Conservation (phyloP, 345 rosid species). For the Citrus inodora region DNA sequence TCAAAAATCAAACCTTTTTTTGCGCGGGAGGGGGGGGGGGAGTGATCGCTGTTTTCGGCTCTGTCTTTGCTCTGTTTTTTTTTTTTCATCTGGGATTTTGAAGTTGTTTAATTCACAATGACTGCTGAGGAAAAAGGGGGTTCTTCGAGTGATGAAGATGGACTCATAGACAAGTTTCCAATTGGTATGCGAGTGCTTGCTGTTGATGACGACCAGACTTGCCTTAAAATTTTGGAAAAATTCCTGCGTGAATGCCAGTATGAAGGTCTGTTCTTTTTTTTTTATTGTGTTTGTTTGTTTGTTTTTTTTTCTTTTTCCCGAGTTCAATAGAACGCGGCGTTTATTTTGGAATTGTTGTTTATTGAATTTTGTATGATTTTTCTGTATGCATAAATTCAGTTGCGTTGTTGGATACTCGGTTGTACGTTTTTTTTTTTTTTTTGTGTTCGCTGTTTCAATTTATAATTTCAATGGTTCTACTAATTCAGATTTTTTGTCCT, state of each 20-base stretch:
- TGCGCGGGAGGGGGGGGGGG: no score
- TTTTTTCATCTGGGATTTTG: conserved; percentile 16
- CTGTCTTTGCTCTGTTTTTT: conserved; percentile 4
- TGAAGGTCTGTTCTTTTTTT: conserved; percentile 37
- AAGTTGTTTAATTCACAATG: conserved; percentile 26
- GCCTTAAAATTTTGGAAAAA: conserved; percentile 51
- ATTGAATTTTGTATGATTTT: background rate
- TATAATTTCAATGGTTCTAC: background rate
- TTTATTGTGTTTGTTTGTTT: background rate
- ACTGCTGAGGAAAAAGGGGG: conserved; percentile 31
- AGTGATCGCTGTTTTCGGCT: conserved; percentile 13
- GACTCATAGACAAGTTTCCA: conserved; percentile 37
- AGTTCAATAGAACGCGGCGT: background rate
- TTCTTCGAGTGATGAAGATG: conserved; percentile 24
- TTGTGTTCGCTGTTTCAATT: background rate
- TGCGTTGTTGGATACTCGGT: background rate
- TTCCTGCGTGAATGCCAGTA: conserved; percentile 60
- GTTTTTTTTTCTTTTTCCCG: background rate
- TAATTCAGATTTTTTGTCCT: background rate
- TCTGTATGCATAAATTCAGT: background rate
- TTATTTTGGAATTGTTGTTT: background rate
- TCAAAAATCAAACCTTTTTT: background rate
- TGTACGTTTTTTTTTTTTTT: background rate
- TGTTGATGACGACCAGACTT: conserved; percentile 65
- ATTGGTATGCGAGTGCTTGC: conserved; percentile 62